These are phyloP conservation scores for Nannochloris sp. DNA, from an alignment of 139 green algal genomes.

Conservation along the genomic window DNA sequence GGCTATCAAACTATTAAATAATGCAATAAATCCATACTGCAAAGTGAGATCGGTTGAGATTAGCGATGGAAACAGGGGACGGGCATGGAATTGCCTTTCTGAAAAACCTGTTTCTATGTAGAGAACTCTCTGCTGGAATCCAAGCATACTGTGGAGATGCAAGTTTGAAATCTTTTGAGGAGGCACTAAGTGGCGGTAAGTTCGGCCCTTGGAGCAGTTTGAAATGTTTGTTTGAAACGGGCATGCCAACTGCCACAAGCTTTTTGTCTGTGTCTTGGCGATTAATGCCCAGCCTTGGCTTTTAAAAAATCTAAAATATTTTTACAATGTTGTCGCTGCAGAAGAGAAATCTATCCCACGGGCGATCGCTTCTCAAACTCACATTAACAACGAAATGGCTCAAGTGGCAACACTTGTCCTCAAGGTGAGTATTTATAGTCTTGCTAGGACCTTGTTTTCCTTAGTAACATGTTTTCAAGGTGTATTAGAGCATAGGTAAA, in stretches of 20 bases:
- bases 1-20: too few relatives aligned
- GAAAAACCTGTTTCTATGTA: not conserved
- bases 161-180: not conserved
- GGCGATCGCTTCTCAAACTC: too few relatives aligned
- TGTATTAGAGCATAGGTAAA: not conserved
- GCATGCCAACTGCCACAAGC: too few relatives aligned
- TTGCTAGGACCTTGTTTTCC: too few relatives aligned
- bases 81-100: not conserved
- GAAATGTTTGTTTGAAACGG: too few relatives aligned
- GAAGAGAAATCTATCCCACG: too few relatives aligned
- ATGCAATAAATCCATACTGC: too few relatives aligned
- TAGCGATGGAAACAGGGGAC: not conserved
- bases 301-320: not conserved
- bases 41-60: too few relatives aligned
- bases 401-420: slow-evolving; percentile 8
- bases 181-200: slow-evolving; percentile 3
- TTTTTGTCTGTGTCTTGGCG: too few relatives aligned
- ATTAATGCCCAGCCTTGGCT: not conserved
- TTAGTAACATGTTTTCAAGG: too few relatives aligned
- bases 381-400: slow-evolving; percentile 2
- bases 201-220: not conserved
- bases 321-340: not conserved
- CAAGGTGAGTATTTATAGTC: slow-evolving; percentile 6
- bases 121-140: slow-evolving; percentile 9
- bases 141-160: not conserved